Conservation (phyloP, 148 eudicot species). For the Rhododendron molle region DNA sequence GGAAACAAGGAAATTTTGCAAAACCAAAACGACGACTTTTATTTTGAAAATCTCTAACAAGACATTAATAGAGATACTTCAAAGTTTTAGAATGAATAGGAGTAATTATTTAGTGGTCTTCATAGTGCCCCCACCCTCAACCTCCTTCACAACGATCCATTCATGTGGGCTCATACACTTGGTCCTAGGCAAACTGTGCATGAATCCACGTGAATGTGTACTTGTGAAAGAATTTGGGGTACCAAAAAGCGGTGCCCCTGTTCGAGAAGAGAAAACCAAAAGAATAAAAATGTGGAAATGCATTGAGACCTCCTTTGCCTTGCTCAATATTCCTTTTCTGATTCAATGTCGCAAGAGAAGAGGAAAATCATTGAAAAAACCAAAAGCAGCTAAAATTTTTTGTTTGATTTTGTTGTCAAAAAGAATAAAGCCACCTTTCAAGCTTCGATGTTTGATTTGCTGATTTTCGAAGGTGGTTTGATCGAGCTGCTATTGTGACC, state of each 20-base stretch:
- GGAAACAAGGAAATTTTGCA: too few relatives aligned
- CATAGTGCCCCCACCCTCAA: neutral
- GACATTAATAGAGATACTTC: neutral
- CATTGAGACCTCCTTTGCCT: neutral
- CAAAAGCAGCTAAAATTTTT: neutral
- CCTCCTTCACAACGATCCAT: neutral
- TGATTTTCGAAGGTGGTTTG: conserved; percentile 43
- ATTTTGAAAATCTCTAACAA: too few relatives aligned
- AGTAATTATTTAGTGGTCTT: neutral
- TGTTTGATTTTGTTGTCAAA: neutral
- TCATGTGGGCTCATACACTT: neutral
- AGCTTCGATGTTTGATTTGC: neutral
- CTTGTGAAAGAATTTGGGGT: neutral
- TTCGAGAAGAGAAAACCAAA: too few relatives aligned
- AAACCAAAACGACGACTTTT: too few relatives aligned
- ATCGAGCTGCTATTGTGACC: conserved; percentile 52
- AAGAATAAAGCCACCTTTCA: neutral
- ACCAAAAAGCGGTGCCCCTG: neutral
- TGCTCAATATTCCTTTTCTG: too few relatives aligned
- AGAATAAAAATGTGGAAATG: neutral
- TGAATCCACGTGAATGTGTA: neutral
- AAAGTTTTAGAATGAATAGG: neutral
- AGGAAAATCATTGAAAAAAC: neutral
- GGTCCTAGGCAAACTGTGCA: neutral
- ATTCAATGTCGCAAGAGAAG: too few relatives aligned